Base-by-base conservation (phyloP, 2,329 filamentous ascomycete genomes). In the Penicillium frequentans region DNA sequence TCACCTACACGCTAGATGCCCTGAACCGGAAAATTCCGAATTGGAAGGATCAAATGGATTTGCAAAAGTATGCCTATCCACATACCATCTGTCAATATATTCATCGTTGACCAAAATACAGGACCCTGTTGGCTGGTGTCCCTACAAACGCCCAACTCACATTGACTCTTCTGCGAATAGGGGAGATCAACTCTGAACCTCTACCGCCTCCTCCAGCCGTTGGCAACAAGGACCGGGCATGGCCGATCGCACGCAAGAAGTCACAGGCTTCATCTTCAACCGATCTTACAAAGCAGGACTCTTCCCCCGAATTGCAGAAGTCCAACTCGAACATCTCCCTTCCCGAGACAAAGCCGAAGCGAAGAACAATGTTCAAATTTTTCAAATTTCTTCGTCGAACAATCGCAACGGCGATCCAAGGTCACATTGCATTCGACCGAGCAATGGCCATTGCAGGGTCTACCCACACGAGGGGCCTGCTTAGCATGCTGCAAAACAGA, bases 141-240 rank as follows among this genome's bases (percentile, higher is more conserved):
- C 91, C 91, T 0, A 96, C 90, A 1, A 95, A 96, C 67, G 90
- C 90, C 2, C 91, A 96, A 68, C 84, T 96, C 19, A 88, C 91
- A 0, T 79, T 96, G 31, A 95, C 91, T 0, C 81, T 96, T 1
- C 84, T 96, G 9, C 88, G 91, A 9, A 86, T 93, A 29, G 90
- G 91, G 43, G 91, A 96, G 73, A 85, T 85, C 19, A 93, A 93
- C 74, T 90, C 90, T 62, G 87, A 90, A 0, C 91, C 91, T 0
- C 74, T 96, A 0, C 90, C 90, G 0, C 86, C 84, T 16, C 82
- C 83, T 21, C 84, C 84, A 8, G 72, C 70, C 14, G 71, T 78
- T 11, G 59, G 68, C 3, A 62, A 73, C 13, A 74, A 79, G 14
- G 65, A 65, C 27, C 62, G 58, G 9, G 50, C 52, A 10, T 70